Base-by-base conservation (phyloP, 192 early-diverging fungal genomes). In the Fimicolochytrium jonesii region DNA sequence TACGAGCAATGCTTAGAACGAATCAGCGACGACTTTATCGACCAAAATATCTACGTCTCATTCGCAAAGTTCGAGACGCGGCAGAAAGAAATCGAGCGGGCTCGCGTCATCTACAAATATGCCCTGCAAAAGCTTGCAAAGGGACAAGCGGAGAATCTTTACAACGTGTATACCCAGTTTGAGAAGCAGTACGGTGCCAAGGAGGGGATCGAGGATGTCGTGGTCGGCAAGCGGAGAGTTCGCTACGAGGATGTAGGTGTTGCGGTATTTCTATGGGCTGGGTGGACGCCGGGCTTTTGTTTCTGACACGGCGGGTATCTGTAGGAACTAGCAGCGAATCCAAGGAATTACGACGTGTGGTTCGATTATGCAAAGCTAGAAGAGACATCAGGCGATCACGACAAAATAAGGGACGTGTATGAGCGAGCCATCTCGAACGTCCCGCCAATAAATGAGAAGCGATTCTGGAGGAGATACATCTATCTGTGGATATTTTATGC, bases 401-500 rank as follows among this genome's bases (percentile, higher is more conserved):
- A 82, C 3, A 87, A 87, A 29, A 85, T 93, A 10, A 81, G 97
- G n/a, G 92, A 98, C 45, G 81, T 94, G 6, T 99, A 97, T 66
- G 94, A 97, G 77, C 86, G 93, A 1, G 94, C 94, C 4, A 92
- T 99, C 62, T 89, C 90, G 7, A 84, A 94, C 60, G 76, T 88
- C 10, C 97, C 97, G 0, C 79, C 81, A 1, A 82, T 91, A 2
- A 74, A 80, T 20, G 94, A 95, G 49, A 99, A 99, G 75, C 80
- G 89, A 43, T 87, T 89, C 41, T 99, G 97, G 97, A 76, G 94
- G 49, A 79, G 95, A 32, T 99, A 99, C 68, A 95, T 99, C 25
- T 99, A 97, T 73, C 61, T 99, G n/a, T 99, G 97, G 97, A 87
- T 99, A 31, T 90, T 88, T 60, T 99, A 98, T 57, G 97, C 95